Evolutionary conservation across 805 yeast species (phyloP), one percentile per base, ranked within the genome.

Genomic region (Hanseniaspora occidentalis): DNA sequence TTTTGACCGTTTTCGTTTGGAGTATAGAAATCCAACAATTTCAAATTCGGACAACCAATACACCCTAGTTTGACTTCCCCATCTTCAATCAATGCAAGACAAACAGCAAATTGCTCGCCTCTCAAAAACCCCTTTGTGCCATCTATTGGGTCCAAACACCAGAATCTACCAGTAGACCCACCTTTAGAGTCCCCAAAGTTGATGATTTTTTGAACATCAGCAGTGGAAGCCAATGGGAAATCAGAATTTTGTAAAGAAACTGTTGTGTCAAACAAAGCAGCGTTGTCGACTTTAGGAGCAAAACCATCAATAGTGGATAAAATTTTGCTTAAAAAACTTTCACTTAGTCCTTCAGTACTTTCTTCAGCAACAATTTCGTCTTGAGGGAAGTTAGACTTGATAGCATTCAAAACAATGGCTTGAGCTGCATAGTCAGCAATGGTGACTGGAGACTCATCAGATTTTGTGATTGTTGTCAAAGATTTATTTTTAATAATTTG

Each of bases 141-240:
- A 56, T 92, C 99, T 46, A 92, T 88, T 31, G 99, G 99, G 55
- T 92, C 99, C 53, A 92, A 65, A 1, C 96, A 95, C 99, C 99
- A 92, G 56, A 84, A 77, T 45, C 98, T 69, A 19, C 95, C 94
- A 27, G 60, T 65, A 24, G 62, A 49, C 4, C 96, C 95, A 41
- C 96, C 97, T 45, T 69, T 58, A 31, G 82, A 83, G 52, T 73
- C 70, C 37, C 98, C 98, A 44, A 69, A 62, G 55, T 86, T 95
- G 43, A 92, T 82, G 20, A 80, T 68, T 5, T 71, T 66, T 47
- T 71, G 70, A 37, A 89, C 69, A 24, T 72, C 69, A 1, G 68
- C 66, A 24, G 71, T 54, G 3, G 66, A 54, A 9, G 52, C 45
- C 33, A 80, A 62, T n/a, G 61, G 58, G 39, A 43, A 50, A 16